Evolutionary conservation across 257 asterid species (phyloP), one percentile per base, ranked within the genome.

Genomic region (Anisodus acutangulus): DNA sequence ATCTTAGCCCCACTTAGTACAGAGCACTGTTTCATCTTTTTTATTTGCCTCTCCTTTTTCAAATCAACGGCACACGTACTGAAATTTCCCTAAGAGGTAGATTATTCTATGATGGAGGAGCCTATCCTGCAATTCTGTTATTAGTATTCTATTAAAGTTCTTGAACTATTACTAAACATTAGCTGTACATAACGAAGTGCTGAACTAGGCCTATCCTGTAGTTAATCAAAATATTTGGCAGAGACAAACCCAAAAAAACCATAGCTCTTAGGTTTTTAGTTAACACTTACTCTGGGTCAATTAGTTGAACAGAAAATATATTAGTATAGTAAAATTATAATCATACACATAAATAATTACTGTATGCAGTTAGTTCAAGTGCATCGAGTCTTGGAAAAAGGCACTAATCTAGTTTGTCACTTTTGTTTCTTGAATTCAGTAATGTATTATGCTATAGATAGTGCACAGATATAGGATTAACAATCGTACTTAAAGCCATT

Each of bases 401-500:
- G 10, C 22, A 59, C 9, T 59, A 59, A 57, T 17, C n/a, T 59
- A 16, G 17, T 16, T 17, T 59, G 9, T 59, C 66, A 17, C 4
- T 59, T 17, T 8, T 59, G 66, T 59, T 59, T 58, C 8, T 59
- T 57, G 19, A 57, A n/a, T 41, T 57, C 62, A 10, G 70, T 10
- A 64, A 22, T 22, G 17, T 8, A 26, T 26, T 8, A 63, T 26
- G 41, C 70, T 63, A 5, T 8, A 63, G 70, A 63, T 26, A 22
- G 41, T 64, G 13, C 68, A 19, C 19, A 37, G 2, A 53, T 53
- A 0, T 15, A 10, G 58, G 16, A 53, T 10, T 19, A 9, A 76
- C 41, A 53, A 15, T 80, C 26, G 72, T 83, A 51, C 87, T 78
- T 70, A 55, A 58, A 31, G 35, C 47, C 55, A 22, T 84, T 78